Conservation (phyloP, 495 filamentous ascomycete genomes). For the Podospora bellae-mahoneyi region DNA sequence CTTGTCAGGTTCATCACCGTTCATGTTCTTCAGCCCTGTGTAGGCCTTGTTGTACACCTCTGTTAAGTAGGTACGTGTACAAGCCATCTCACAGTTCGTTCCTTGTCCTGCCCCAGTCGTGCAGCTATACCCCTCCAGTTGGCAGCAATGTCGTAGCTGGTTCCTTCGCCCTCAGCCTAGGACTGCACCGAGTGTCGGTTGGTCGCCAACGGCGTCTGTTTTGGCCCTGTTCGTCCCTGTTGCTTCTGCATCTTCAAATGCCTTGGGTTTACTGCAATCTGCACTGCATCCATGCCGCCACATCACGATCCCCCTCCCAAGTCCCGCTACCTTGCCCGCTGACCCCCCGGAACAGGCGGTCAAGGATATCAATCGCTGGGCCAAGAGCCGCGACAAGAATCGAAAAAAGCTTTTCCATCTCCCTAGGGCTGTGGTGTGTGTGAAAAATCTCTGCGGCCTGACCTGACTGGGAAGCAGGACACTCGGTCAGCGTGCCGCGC, state of each 20-base stretch:
- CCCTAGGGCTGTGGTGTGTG: slow-evolving; percentile 3
- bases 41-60: slow-evolving; percentile 1
- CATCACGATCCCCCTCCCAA: slow-evolving; percentile 2
- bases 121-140: slow-evolving; percentile 13
- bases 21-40: slow-evolving; percentile 3
- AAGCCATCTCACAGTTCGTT: neutral
- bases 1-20: neutral
- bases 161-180: neutral
- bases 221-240: neutral
- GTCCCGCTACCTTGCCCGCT: neutral
- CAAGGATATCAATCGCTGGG: slow-evolving; percentile 1
- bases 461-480: slow-evolving; percentile 11
- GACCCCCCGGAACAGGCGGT: slow-evolving; percentile 1
- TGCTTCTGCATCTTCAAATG: too few relatives aligned
- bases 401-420: slow-evolving; percentile 4
- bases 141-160: neutral
- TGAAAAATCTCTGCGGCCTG: slow-evolving; percentile 3
- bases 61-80: neutral
- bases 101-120: slow-evolving; percentile 1
- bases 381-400: slow-evolving; percentile 3
- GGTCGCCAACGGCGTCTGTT: slow-evolving; percentile 10
- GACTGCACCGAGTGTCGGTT: neutral
- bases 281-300: neutral
- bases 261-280: too few relatives aligned
- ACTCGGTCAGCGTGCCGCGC: neutral